phyloP scores from a whole-genome alignment of 2,329 filamentous ascomycete species.

The Monosporascus sp. region DNA sequence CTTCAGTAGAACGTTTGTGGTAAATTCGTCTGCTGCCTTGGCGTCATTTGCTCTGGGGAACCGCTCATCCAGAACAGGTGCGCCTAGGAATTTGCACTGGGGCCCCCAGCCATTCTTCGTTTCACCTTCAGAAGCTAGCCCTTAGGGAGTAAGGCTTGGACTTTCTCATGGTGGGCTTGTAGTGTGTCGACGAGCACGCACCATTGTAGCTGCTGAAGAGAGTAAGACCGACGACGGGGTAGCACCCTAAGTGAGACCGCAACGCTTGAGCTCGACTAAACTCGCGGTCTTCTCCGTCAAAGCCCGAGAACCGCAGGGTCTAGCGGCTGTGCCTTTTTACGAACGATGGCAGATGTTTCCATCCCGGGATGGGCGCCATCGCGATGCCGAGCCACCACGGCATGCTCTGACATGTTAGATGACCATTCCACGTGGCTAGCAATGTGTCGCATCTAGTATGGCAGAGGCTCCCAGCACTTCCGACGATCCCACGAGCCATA shows the following conservation, averaged over 20 bases:
- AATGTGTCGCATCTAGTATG: too few relatives aligned
- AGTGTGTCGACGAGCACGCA: constrained; percentile 5
- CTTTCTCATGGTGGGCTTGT: constrained; percentile 8
- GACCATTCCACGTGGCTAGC: too few relatives aligned
- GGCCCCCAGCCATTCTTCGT: constrained; percentile 18
- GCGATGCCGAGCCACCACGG: constrained; percentile 8
- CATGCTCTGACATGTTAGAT: neutral
- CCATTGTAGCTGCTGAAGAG: neutral
- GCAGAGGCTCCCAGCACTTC: too few relatives aligned
- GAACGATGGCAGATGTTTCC: constrained; percentile 13
- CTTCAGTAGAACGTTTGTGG: constrained; percentile 10
- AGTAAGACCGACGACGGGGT: too few relatives aligned
- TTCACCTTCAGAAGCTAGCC: constrained; percentile 19
- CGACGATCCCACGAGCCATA: too few relatives aligned
- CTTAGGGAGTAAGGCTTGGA: constrained; percentile 11
- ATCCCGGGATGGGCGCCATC: constrained; percentile 13
- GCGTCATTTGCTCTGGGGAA: constrained; percentile 21
- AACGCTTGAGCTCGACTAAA: constrained; percentile 7
- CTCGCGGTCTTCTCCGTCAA: constrained; percentile 4
- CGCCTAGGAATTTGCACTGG: constrained; percentile 16
- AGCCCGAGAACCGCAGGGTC: constrained; percentile 9
- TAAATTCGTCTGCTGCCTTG: constrained; percentile 14
- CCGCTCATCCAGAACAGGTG: constrained; percentile 15
- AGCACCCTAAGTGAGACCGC: constrained; percentile 10
- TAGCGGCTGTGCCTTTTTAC: constrained; percentile 5